Evolutionary conservation across 2,329 filamentous ascomycete species (phyloP).

Genomic region (Cryphonectria japonica): DNA sequence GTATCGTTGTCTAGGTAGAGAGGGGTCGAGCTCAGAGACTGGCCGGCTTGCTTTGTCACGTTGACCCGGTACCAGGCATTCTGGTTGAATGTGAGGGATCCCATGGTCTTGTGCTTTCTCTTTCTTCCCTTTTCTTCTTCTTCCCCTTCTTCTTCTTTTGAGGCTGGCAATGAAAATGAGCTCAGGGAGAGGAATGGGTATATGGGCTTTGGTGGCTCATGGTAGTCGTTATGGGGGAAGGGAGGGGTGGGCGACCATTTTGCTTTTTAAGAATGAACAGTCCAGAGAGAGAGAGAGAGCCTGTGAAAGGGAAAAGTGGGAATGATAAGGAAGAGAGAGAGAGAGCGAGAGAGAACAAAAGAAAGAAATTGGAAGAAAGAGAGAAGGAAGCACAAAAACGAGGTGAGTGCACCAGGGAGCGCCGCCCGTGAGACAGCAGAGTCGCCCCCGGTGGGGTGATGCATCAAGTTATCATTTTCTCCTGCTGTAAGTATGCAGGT

Average conservation of each 20-base stretch:
- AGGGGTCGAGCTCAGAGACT: neutral
- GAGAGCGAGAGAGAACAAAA: neutral
- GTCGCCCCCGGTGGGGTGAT: neutral
- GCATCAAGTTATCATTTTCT: neutral
- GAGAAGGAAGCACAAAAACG: neutral
- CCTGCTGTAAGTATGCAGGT: neutral
- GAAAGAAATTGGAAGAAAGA: neutral
- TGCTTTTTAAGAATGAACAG: neutral
- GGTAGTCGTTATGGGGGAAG: neutral
- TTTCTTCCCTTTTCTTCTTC: neutral
- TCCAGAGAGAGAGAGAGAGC: neutral
- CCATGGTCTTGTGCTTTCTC: neutral
- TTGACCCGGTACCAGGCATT: slow-evolving; percentile 23
- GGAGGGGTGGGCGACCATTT: neutral
- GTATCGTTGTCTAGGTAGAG: slow-evolving; percentile 1
- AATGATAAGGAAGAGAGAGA: neutral
- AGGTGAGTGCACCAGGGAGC: neutral
- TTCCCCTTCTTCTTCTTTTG: neutral
- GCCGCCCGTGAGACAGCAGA: neutral
- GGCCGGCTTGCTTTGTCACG: slow-evolving; percentile 11
- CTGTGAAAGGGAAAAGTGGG: neutral
- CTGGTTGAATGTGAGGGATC: slow-evolving; percentile 16
- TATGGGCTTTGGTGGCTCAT: neutral
- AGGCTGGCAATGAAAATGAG: neutral
- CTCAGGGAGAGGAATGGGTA: neutral